These are phyloP conservation scores for Plasmodium gonderi DNA, from an alignment of 169 alveolate genomes.

Conservation along the genomic window DNA sequence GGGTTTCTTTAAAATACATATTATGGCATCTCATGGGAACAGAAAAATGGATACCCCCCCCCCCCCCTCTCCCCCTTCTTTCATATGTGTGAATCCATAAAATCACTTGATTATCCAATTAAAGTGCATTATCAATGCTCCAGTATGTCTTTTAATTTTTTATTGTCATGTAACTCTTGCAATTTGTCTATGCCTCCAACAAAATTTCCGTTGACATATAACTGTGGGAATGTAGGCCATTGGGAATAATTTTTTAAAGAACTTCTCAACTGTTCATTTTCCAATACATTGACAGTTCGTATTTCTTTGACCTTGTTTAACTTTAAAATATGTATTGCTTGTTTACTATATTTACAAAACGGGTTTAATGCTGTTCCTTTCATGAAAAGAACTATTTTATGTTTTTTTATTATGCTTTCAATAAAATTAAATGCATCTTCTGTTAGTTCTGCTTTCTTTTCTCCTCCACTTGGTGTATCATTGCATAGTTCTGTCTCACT, in stretches of 20 bases:
- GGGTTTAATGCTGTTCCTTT: conserved; percentile 88
- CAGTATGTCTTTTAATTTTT: conserved; percentile 86
- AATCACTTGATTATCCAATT: too few relatives aligned
- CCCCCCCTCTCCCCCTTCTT: too few relatives aligned
- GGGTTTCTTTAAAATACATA: too few relatives aligned
- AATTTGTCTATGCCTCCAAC: conserved; percentile 94
- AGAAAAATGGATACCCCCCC: too few relatives aligned
- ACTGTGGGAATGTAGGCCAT: conserved; percentile 96
- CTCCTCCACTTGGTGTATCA: neutral
- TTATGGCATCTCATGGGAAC: too few relatives aligned
- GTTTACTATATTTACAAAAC: conserved; percentile 85
- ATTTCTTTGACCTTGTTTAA: conserved; percentile 80
- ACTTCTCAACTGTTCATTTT: conserved; percentile 87
- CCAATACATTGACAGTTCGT: conserved; percentile 88
- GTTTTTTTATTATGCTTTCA: conserved; percentile 76
- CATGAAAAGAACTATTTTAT: conserved; percentile 84
- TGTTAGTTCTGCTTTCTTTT: conserved; percentile 13
- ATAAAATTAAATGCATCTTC: conserved; percentile 40
- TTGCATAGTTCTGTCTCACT: neutral
- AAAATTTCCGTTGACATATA: conserved; percentile 88
- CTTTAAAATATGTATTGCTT: conserved; percentile 84
- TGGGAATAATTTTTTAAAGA: conserved; percentile 91
- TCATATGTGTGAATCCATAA: too few relatives aligned
- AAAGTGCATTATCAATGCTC: conserved; percentile 2
- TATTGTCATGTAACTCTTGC: conserved; percentile 90